These are phyloP conservation scores for Leishmania major DNA, from an alignment of 208 protist species.

Conservation along the genomic window DNA sequence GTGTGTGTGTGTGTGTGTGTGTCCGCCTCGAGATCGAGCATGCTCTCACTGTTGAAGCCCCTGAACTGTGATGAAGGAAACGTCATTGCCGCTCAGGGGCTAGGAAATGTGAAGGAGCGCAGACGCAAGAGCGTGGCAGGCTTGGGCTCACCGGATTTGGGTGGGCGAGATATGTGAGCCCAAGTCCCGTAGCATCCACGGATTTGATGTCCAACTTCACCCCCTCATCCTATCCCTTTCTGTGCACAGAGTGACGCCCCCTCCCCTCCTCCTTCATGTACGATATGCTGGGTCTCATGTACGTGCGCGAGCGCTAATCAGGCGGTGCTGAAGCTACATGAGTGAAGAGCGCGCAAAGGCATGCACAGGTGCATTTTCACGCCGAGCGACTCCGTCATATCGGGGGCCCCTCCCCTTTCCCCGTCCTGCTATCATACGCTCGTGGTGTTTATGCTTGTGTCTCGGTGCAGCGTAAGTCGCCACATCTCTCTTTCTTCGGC, in stretches of 20 bases:
- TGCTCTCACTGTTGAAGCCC: background rate
- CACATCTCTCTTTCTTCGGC: slow-evolving; percentile 2
- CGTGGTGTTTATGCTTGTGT: background rate
- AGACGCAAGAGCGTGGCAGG: background rate
- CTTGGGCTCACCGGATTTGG: background rate
- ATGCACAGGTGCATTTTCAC: background rate
- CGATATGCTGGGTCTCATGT: background rate
- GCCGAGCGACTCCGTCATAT: background rate
- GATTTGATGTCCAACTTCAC: background rate
- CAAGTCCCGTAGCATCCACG: background rate
- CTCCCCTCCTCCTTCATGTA: background rate
- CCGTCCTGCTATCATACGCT: background rate
- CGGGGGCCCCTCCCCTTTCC: background rate
- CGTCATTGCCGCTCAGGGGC: background rate
- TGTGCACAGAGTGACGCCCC: background rate
- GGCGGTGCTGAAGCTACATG: background rate
- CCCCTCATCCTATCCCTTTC: background rate
- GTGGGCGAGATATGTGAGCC: background rate
- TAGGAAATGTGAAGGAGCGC: background rate
- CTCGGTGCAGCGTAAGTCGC: background rate
- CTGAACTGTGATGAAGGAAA: background rate
- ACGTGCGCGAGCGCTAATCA: background rate
- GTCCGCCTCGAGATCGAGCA: background rate
- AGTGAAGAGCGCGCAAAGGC: background rate
- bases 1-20: background rate